A percentile compares a stretch with the other conserved stretches of the same genome.
Conservation (phyloP, 257 asterid species). For the Eucommia ulmoides region DNA sequence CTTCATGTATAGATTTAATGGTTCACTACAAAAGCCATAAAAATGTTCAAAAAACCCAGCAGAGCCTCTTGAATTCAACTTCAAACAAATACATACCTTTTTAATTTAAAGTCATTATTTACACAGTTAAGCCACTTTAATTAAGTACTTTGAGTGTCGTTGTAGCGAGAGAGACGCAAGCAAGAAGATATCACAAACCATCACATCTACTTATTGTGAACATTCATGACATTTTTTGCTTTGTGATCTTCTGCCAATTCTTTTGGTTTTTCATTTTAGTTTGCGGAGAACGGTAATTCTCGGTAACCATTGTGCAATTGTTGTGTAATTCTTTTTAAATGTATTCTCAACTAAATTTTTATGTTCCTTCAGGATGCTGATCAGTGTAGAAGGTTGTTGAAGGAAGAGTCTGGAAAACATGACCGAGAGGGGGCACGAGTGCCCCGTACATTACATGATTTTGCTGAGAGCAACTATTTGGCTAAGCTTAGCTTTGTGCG, state of each 20-base stretch:
- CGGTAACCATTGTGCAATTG: too few species aligned
- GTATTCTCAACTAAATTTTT: neutral
- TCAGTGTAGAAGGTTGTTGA: conserved; percentile 44
- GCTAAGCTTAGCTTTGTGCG: conserved; percentile 71
- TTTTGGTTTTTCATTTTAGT: neutral
- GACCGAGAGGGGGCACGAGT: conserved; percentile 45
- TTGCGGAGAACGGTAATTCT: neutral
- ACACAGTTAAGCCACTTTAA: too few species aligned
- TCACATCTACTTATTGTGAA: neutral
- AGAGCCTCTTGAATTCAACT: too few species aligned
- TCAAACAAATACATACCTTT: too few species aligned
- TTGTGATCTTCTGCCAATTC: neutral
- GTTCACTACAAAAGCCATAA: too few species aligned
- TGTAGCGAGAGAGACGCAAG: too few species aligned
- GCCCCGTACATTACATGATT: conserved; percentile 72
- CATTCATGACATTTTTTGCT: neutral
- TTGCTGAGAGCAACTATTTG: conserved; percentile 87
- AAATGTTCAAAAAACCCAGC: too few species aligned
- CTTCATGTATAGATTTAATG: too few species aligned
- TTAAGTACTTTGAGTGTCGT: too few species aligned
- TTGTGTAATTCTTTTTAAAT: too few species aligned
- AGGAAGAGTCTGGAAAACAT: conserved; percentile 41
- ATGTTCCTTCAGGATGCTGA: conserved; percentile 50
- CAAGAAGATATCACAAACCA: neutral
- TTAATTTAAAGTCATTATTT: too few species aligned